Base-by-base conservation (phyloP, 1,284 basidiomycete genomes). In the Fistulinella cinereoalba region DNA sequence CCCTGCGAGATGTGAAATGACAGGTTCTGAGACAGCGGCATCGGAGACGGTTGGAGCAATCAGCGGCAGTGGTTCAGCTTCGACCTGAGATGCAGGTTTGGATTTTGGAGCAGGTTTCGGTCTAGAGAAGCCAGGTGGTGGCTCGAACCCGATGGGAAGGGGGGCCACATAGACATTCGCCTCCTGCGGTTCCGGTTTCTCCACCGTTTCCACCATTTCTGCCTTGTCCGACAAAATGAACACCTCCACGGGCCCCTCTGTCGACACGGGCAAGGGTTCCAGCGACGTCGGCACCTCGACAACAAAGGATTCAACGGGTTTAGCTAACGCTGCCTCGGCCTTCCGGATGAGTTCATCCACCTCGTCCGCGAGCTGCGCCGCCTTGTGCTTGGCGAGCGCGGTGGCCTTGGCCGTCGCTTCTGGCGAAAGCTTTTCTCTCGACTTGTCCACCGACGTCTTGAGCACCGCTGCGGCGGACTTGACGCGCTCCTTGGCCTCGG, bases 81-180 rank as follows among this genome's bases (percentile, higher is more conserved):
- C 46, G 33, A 66, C 55, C 59, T 47, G 75, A 74, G 34, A 76
- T 67, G 23, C 76, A 71, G 28, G 73, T 52, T 33, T 56, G 32
- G 66, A 55, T 59, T 47, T 76, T 74, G 36, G 77, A 67, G 24
- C 77, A 71, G 28, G 73, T 52, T 34, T 58, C 5, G 85, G 82
- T 18, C 78, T 77, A 43, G 75, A 73, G 68, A 81, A 96, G 18
- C 94, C 94, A 25, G 91, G 92, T 37, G 93, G 93, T 15, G 88
- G 89, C 66, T 97, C 92, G 62, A 89, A 90, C 7, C 93, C 94
- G 45, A 97, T 70, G 19, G 93, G 94, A 29, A 97, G 76, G n/a
- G 86, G 81, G 13, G 70, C 77, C 33, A 71, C 69, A 63, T 94
- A 95, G 23, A 88, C 68, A 51, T 77, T 72, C 46, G 37, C 4